Evolutionary conservation across 148 eudicot genomes (phyloP).

Genomic region (Vaccinium corymbosum): DNA sequence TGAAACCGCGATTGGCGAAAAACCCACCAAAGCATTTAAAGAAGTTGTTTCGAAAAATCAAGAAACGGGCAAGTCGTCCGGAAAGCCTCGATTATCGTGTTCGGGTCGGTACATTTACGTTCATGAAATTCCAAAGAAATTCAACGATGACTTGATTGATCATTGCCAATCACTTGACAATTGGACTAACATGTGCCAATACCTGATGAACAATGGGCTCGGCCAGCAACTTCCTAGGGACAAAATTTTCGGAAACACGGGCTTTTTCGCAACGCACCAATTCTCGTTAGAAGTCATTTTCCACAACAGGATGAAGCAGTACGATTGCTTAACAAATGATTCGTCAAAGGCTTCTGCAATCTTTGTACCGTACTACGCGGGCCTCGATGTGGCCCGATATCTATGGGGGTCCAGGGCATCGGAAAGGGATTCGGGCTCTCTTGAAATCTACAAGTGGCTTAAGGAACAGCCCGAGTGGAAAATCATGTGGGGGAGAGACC

Average conservation of each 20-base stretch:
- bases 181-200: constrained; percentile 53
- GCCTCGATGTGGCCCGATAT: constrained; percentile 58
- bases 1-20: background rate
- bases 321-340: constrained; percentile 57
- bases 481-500: constrained; percentile 51
- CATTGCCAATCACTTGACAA: constrained; percentile 42
- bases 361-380: constrained; percentile 67
- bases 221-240: constrained; percentile 38
- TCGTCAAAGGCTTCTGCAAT: constrained; percentile 59
- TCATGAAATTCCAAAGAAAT: constrained; percentile 48
- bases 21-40: background rate
- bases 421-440: constrained; percentile 36
- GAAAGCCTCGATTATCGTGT: constrained; percentile 20
- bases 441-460: constrained; percentile 45
- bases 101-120: constrained; percentile 57
- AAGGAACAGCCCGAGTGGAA: constrained; percentile 59
- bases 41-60: background rate
- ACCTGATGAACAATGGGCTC: constrained; percentile 47
- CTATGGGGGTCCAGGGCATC: constrained; percentile 29
- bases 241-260: constrained; percentile 22
- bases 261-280: constrained; percentile 63
- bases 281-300: constrained; percentile 65
- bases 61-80: background rate
- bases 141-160: constrained; percentile 41
- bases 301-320: constrained; percentile 61